Base-by-base conservation (phyloP, 2,329 filamentous ascomycete genomes). In the Aspergillus jensenii region DNA sequence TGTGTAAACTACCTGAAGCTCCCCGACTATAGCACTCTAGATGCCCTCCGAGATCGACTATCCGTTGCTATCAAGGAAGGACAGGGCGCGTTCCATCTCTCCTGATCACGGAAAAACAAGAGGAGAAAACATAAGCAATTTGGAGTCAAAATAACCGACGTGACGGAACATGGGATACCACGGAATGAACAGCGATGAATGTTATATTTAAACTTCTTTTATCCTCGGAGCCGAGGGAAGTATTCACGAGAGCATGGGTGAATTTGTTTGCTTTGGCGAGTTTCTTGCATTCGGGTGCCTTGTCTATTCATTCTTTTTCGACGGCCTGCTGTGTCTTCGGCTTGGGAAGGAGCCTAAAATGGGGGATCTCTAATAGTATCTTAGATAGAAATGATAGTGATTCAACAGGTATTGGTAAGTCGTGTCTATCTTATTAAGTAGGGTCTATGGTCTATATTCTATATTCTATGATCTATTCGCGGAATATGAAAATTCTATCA, bases 1-100 rank as follows among this genome's bases (percentile, higher is more conserved):
- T 99, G 96, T 74, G 95, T 96, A 76, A 99, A 99, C 76, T 99
- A 99, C 74, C 86, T 99, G 68, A 99, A 99, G 78, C 84, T 99
- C 70, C 95, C 95, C 19, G 91, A 99, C 76, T 99, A 99, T 77
- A 93, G 87, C 65, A 87, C 80, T 65, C 79, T 96, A 61, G 85
- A 90, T 2, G 82, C 89, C 52, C 86, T 99, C 76, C 88, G 84
- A 69, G 84, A 89, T 72, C 90, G 91, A 74, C 82, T 99, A 54
- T 87, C 85, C 63, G 89, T 88, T 63, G 96, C 95, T 25, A 96
- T 96, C 72, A 90, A 87, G 74, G 96, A 99, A 79, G 95, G 95
- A 23, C 95, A 99, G 74, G 95, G 95, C 31, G 95, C 96, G 60
- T 99, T 99, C 84, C 95, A 98, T 77, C 82, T 99, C 65, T 96